A percentile compares a stretch with the other conserved stretches of the same genome.
Conservation (phyloP, 148 eudicot genomes). For the Amaranthus palmeri region DNA sequence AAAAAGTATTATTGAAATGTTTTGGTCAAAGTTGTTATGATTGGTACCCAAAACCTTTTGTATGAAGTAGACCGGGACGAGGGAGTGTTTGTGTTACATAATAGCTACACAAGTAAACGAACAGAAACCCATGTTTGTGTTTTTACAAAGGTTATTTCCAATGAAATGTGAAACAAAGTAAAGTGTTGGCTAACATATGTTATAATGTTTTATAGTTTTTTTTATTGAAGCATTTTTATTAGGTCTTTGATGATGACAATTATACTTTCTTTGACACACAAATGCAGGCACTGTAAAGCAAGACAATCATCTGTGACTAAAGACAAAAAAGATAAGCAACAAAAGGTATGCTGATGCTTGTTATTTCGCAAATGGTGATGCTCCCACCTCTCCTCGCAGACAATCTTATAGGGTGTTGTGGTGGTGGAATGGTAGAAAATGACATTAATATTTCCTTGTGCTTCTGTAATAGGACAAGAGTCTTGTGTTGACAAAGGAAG, state of each 20-base stretch:
- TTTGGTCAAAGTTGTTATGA: too few relatives aligned
- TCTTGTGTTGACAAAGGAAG: slow-evolving; percentile 81
- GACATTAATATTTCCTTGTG: background rate
- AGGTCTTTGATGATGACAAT: background rate
- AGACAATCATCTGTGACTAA: slow-evolving; percentile 66
- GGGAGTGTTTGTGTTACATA: background rate
- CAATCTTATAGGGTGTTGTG: background rate
- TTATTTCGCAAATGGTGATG: background rate
- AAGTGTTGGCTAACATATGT: background rate
- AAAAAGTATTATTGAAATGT: too few relatives aligned
- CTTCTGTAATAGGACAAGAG: slow-evolving; percentile 61
- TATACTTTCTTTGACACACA: background rate
- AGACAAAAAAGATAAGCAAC: slow-evolving; percentile 93
- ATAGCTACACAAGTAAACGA: background rate
- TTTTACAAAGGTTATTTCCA: background rate
- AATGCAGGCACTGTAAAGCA: slow-evolving; percentile 85
- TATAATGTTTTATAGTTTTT: background rate
- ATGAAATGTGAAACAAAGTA: background rate
- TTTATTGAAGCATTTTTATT: background rate
- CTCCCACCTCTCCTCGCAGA: background rate
- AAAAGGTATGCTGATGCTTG: slow-evolving; percentile 44
- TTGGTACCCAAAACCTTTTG: too few relatives aligned
- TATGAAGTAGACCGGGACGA: background rate
- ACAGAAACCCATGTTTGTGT: background rate
- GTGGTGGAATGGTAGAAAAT: background rate